Evolutionary conservation across 2,329 filamentous ascomycete species (phyloP).

Genomic region (Ploettnerulaceae sp.): DNA sequence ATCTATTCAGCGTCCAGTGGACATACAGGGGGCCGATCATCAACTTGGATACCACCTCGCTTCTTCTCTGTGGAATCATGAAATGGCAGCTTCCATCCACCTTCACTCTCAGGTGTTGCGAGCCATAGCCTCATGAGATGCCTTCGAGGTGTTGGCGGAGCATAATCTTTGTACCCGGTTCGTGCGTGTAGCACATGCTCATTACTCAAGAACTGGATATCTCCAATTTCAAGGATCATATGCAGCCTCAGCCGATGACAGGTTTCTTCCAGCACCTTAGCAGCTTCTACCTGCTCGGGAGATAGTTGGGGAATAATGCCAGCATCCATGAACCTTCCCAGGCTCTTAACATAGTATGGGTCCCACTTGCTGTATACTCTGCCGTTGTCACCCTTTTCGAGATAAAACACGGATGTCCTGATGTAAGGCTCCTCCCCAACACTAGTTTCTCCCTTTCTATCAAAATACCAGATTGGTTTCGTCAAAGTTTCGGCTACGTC

Average conservation of each 20-base stretch:
- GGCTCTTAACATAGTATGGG: conserved; percentile 77
- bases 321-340: conserved; percentile 66
- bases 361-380: conserved; percentile 84
- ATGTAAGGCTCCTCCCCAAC: conserved; percentile 72
- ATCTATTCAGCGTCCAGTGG: conserved; percentile 70
- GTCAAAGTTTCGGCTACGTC: conserved; percentile 73
- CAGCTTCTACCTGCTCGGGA: conserved; percentile 61
- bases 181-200: conserved; percentile 75
- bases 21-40: conserved; percentile 70
- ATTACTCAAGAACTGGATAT: conserved; percentile 84
- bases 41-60: conserved; percentile 82
- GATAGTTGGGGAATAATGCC: conserved; percentile 70
- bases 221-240: conserved; percentile 81
- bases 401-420: conserved; percentile 66
- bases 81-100: conserved; percentile 81
- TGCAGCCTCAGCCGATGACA: conserved; percentile 63
- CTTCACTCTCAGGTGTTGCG: conserved; percentile 73
- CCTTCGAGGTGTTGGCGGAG: conserved; percentile 62
- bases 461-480: conserved; percentile 83
- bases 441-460: conserved; percentile 80
- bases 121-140: conserved; percentile 84
- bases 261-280: conserved; percentile 65
- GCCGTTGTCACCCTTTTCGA: conserved; percentile 62
- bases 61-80: conserved; percentile 79
- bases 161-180: conserved; percentile 71